A percentile compares a stretch with the other conserved stretches of the same genome.
phyloP scores from a whole-genome alignment of 768 basidiomycete species.

The Rubroboletus pulcherrimus region DNA sequence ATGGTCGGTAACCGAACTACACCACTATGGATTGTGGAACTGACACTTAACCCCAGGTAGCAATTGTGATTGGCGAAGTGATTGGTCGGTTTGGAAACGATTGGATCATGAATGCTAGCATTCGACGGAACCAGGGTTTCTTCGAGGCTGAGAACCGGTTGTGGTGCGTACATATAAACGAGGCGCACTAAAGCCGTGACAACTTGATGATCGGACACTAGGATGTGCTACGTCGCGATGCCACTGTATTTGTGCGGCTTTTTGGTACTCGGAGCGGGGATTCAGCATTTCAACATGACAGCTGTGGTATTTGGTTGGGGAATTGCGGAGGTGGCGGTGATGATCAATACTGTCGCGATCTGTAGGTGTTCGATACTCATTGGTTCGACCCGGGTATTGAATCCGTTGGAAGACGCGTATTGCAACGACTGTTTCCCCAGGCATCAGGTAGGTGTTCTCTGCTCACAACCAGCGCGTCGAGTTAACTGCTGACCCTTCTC shows the following conservation, averaged over 20 bases:
- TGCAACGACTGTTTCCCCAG: conserved; percentile 37
- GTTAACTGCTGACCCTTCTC: not conserved
- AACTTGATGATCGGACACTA: conserved; percentile 1
- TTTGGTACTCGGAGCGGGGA: conserved; percentile 37
- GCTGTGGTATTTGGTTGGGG: conserved; percentile 44
- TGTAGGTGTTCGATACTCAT: conserved; percentile 23
- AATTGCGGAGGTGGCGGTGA: conserved; percentile 34
- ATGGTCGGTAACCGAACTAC: conserved; percentile 31
- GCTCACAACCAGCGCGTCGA: not conserved
- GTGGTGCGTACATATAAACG: conserved; percentile 27
- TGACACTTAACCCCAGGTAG: conserved; percentile 33
- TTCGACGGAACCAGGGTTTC: conserved; percentile 46
- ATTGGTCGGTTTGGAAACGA: conserved; percentile 51
- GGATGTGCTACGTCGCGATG: conserved; percentile 39
- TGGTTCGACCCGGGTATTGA: not conserved
- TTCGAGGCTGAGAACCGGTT: conserved; percentile 50
- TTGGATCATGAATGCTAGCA: conserved; percentile 40
- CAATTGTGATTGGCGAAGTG: conserved; percentile 48
- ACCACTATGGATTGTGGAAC: not conserved
- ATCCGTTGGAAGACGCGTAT: conserved; percentile 32
- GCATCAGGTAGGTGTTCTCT: conserved; percentile 20
- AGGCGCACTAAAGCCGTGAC: too few relatives aligned
- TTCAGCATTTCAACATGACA: conserved; percentile 30
- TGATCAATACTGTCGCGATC: conserved; percentile 40
- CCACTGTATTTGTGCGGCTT: conserved; percentile 42